Percentiles rank a stretch among this genome's conserved stretches.
phyloP scores from a whole-genome alignment of 2,329 filamentous ascomycete genomes.

The Botrytis hyacinthi region DNA sequence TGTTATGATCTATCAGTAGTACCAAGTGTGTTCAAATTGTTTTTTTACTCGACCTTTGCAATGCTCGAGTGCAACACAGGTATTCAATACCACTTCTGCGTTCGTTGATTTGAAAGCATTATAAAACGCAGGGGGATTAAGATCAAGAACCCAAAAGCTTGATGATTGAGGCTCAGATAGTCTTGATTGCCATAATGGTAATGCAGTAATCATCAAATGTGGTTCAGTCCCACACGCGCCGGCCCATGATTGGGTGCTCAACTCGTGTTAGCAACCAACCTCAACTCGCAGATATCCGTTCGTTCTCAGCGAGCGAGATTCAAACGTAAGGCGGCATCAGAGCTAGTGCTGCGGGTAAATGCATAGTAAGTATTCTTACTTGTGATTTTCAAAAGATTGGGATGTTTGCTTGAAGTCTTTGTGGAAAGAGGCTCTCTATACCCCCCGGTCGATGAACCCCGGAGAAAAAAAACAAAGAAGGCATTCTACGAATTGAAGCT shows the following conservation, averaged over 20 bases:
- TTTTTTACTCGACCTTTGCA: no score
- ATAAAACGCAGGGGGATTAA: neutral
- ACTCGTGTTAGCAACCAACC: neutral
- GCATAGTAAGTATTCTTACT: neutral
- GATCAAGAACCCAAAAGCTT: fast-evolving
- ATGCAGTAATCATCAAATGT: neutral
- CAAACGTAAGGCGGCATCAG: neutral
- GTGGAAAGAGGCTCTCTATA: neutral
- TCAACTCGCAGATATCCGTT: neutral
- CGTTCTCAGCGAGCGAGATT: neutral
- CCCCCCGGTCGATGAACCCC: no score
- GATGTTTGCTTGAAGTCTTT: neutral
- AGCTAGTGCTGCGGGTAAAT: neutral
- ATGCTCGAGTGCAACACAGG: neutral
- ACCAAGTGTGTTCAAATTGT: neutral
- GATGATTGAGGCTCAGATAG: neutral
- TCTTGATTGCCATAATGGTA: neutral
- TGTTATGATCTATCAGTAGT: no score
- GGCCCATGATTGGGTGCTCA: neutral
- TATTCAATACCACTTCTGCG: neutral
- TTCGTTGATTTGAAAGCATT: neutral
- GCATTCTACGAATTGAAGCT: no score
- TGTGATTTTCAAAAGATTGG: neutral
- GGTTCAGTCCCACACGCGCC: neutral
- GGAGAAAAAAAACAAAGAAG: no score